phyloP scores from a whole-genome alignment of 2,329 filamentous ascomycete genomes.

The Chaetomiaceae sp. region DNA sequence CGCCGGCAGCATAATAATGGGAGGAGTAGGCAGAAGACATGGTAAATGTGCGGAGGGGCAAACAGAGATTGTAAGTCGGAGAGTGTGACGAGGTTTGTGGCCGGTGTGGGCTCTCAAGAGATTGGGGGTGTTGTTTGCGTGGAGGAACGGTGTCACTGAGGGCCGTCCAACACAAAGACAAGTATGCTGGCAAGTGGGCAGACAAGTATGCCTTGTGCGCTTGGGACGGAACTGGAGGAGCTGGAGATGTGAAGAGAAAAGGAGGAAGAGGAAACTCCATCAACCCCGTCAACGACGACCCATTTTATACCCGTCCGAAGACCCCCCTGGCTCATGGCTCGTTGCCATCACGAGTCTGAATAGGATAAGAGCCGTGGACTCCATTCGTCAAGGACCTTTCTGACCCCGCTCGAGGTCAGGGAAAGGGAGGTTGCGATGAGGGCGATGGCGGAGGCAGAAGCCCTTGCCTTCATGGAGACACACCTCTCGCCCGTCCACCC shows the following conservation, averaged over 20 bases:
- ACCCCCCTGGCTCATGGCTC: constrained; percentile 32
- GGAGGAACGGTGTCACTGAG: constrained; percentile 11
- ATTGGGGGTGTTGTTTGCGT: constrained; percentile 4
- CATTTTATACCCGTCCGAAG: constrained; percentile 59
- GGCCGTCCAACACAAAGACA: not conserved
- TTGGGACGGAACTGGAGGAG: constrained; percentile 20
- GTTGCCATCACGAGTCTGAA: constrained; percentile 29
- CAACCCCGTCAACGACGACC: constrained; percentile 41
- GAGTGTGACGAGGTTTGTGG: constrained; percentile 10
- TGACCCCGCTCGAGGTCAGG: constrained; percentile 37
- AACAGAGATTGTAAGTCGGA: not conserved
- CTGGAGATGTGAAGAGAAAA: constrained; percentile 33
- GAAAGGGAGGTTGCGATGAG: constrained; percentile 27
- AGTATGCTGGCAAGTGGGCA: not conserved
- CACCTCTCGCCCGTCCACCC: constrained; percentile 19
- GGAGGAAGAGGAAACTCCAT: constrained; percentile 47
- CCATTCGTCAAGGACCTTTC: constrained; percentile 36
- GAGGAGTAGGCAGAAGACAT: constrained; percentile 12
- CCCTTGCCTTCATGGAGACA: constrained; percentile 21
- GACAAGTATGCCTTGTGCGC: constrained; percentile 3
- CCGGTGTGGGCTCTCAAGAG: constrained; percentile 1
- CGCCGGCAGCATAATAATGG: constrained; percentile 47
- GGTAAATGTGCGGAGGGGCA: constrained; percentile 9
- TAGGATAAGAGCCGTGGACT: constrained; percentile 39
- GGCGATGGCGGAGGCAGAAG: constrained; percentile 24